These are phyloP conservation scores for Colletotrichum noveboracense DNA, from an alignment of 2,329 filamentous ascomycete species.

Conservation along the genomic window DNA sequence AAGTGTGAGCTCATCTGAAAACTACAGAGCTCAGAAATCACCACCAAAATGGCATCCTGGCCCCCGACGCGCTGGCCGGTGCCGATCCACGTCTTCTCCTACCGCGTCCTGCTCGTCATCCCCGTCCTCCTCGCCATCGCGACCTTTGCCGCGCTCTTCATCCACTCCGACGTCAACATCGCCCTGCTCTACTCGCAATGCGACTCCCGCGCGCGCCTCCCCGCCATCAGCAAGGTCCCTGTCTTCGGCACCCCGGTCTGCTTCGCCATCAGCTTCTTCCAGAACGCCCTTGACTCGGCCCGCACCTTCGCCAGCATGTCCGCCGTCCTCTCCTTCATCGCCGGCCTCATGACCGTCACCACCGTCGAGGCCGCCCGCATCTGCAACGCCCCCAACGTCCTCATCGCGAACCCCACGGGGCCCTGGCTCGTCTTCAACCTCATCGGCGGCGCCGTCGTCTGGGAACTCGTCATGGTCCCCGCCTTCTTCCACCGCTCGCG, in stretches of 20 bases:
- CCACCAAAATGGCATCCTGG: background rate
- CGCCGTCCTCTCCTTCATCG: slow-evolving; percentile 48
- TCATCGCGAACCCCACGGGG: slow-evolving; percentile 43
- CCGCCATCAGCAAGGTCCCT: slow-evolving; percentile 48
- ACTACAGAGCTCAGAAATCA: background rate
- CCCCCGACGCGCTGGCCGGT: slow-evolving; percentile 32
- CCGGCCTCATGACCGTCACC: slow-evolving; percentile 52
- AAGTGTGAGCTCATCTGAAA: background rate
- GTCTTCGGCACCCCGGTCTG: slow-evolving; percentile 51
- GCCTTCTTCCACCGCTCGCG: slow-evolving; percentile 51
- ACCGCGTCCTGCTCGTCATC: slow-evolving; percentile 57
- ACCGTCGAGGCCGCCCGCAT: slow-evolving; percentile 55
- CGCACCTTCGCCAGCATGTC: slow-evolving; percentile 47
- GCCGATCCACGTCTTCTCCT: slow-evolving; percentile 58
- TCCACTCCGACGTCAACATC: slow-evolving; percentile 55
- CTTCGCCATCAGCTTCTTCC: slow-evolving; percentile 57
- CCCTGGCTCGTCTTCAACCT: slow-evolving; percentile 55
- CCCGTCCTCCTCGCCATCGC: slow-evolving; percentile 50
- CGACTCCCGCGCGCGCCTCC: slow-evolving; percentile 51
- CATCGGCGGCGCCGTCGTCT: slow-evolving; percentile 53
- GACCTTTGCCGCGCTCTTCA: slow-evolving; percentile 46
- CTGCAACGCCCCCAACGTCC: slow-evolving; percentile 38
- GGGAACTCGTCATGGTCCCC: slow-evolving; percentile 57
- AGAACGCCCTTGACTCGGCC: slow-evolving; percentile 43
- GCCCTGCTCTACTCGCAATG: slow-evolving; percentile 60